Evolutionary conservation across 83 land plant species (phyloP).

Genomic region (Picea abies): DNA sequence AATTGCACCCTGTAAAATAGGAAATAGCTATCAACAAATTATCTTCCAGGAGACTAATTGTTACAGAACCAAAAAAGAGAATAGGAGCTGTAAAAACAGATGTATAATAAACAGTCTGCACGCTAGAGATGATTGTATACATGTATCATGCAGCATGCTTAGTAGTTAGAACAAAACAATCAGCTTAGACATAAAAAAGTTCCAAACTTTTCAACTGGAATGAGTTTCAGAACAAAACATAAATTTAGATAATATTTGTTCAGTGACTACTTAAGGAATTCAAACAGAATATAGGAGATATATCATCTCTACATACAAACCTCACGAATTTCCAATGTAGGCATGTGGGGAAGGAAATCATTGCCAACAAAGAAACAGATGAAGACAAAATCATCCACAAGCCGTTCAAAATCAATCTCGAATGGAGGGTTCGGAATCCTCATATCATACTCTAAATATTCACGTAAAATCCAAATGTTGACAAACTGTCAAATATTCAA

Average conservation of each 20-base stretch:
- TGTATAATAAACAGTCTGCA: background rate
- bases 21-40: too few species aligned
- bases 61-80: background rate
- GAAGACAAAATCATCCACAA: conserved; percentile 82
- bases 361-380: conserved; percentile 86
- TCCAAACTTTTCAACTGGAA: background rate
- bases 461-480: conserved; percentile 67
- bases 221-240: background rate
- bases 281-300: background rate
- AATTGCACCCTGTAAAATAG: conserved; percentile 38
- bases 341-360: conserved; percentile 87
- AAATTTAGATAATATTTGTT: background rate
- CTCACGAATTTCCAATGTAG: conserved; percentile 59
- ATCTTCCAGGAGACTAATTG: too few species aligned
- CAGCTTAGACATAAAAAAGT: background rate
- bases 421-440: conserved; percentile 35
- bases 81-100: background rate
- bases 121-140: background rate
- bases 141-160: background rate
- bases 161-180: background rate
- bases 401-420: conserved; percentile 56
- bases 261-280: background rate
- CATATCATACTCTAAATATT: conserved; percentile 62
- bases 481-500: conserved; percentile 58
- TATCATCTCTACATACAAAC: too few species aligned